Base-by-base conservation (phyloP, 2,329 filamentous ascomycete species). In the Trichoderma atroviride region DNA sequence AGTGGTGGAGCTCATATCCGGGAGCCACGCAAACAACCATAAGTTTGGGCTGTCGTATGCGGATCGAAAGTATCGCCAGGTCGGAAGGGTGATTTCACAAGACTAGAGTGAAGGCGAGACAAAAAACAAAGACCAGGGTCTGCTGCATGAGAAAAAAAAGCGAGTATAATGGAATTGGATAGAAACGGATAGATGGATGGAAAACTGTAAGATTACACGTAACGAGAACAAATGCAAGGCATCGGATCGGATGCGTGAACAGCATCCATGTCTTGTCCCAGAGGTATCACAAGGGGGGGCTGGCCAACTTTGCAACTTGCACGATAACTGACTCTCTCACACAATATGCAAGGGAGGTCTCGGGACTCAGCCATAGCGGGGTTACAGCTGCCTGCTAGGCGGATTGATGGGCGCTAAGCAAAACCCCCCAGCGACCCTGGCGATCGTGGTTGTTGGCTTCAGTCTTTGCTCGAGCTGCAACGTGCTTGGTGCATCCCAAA, bases 31-130 rank as follows among this genome's bases (percentile, higher is more conserved):
- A 29, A 76, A 78, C n/a, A 76, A 76, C 3, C 76, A 78, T 19
- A 76, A 76, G 4, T 84, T 85, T 74, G 84, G 82, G 19, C 75
- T 87, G 72, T 76, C 83, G 27, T 86, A 87, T 75, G 82, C 83
- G 58, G 82, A 87, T 76, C 77, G 84, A 68, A 79, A 74, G 71
- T 87, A 86, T 72, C 79, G 85, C 58, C 79, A 79, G 69, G 73
- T 84, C 24, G 83, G 83, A 14, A 74, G 73, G 3, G 76, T 78
- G 11, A 78, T 83, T 61, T 71, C 72, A 33, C 71, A 72, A 61
- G 53, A 58, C 9, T 63, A 27, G 69, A 60, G 22, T 27, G 24
- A 22, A n/a, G 11, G n/a, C 16, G 37, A 22, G 13, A 19, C 29
- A 19, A 29, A 19, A 29, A 43, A 63, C 19, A 33, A 43, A 19